These are phyloP conservation scores for Durotheca rogersii DNA, from an alignment of 495 filamentous ascomycete species.

Conservation along the genomic window DNA sequence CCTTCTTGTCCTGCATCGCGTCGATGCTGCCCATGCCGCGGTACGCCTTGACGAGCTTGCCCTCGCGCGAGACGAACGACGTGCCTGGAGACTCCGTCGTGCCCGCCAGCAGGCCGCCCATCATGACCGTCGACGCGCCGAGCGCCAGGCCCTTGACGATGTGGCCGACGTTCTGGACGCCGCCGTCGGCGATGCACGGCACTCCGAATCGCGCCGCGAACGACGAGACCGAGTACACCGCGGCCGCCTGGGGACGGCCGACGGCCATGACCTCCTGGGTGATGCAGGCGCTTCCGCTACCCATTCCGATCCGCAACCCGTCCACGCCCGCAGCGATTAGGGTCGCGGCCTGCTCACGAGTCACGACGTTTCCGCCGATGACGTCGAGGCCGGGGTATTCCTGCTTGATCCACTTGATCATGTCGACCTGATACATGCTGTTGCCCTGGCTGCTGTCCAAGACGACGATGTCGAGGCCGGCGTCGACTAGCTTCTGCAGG, in stretches of 20 bases:
- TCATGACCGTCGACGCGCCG: constrained; percentile 96
- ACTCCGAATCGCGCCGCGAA: constrained; percentile 95
- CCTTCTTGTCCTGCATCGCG: constrained; percentile 99
- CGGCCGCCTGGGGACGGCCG: constrained; percentile 88
- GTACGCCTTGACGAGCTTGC: constrained; percentile 98
- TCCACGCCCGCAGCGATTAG: constrained; percentile 94
- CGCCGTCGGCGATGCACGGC: constrained; percentile 96
- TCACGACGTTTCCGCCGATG: constrained; percentile 97
- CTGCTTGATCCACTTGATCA: constrained; percentile 93
- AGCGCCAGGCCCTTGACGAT: constrained; percentile 97
- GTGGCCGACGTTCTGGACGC: constrained; percentile 97
- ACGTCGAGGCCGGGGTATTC: constrained; percentile 85
- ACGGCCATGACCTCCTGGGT: constrained; percentile 99
- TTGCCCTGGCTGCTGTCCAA: constrained; percentile 97
- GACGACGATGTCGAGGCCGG: constrained; percentile 92
- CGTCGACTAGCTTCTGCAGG: constrained; percentile 85
- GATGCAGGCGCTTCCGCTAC: constrained; percentile 95
- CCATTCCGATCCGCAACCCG: constrained; percentile 98
- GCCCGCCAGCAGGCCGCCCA: constrained; percentile 95
- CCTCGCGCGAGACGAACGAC: constrained; percentile 92
- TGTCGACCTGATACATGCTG: constrained; percentile 93
- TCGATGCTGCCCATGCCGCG: constrained; percentile 98
- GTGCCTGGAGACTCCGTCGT: constrained; percentile 97
- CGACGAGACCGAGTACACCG: constrained; percentile 81
- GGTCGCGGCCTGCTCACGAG: constrained; percentile 85